Conservation (phyloP, 352 stramenopile genomes). For the Phytophthora citrophthora region DNA sequence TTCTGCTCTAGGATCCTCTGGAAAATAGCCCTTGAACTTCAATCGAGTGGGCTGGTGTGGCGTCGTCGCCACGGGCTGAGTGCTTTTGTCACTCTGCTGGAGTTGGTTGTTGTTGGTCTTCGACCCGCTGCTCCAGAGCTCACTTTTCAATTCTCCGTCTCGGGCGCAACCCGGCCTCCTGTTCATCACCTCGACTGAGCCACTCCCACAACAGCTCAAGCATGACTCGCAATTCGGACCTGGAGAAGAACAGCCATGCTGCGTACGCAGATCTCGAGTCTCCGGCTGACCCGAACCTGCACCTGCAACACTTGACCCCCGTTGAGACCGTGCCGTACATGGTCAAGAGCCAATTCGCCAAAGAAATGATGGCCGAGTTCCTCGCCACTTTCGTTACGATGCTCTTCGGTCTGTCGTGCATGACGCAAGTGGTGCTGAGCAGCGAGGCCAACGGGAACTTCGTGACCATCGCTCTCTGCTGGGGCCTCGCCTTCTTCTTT, state of each 20-base stretch:
- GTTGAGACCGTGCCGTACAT: conserved; percentile 35
- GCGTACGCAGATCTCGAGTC: conserved; percentile 27
- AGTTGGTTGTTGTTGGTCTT: not conserved
- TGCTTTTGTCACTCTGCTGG: not conserved
- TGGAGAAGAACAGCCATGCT: conserved; percentile 27
- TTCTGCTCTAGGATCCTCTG: not conserved
- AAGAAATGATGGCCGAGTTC: conserved; percentile 46
- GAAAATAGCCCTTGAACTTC: conserved; percentile 21
- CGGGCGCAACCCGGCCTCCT: conserved; percentile 5
- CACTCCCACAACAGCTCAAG: not conserved
- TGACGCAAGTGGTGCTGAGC: conserved; percentile 25
- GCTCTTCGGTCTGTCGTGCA: conserved; percentile 32
- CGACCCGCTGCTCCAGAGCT: not conserved
- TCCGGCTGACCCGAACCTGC: conserved; percentile 9
- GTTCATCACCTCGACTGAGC: not conserved
- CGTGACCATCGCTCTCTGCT: conserved; percentile 44
- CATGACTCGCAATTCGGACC: conserved; percentile 24
- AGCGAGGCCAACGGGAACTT: conserved; percentile 24
- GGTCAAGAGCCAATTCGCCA: conserved; percentile 45
- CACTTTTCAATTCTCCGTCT: conserved; percentile 33
- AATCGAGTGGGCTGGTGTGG: not conserved
- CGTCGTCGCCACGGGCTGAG: conserved; percentile 7
- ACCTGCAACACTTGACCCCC: conserved; percentile 20
- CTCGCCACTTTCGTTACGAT: conserved; percentile 34
- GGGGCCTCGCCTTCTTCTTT: conserved; percentile 50